Evolutionary conservation across 345 rosid genomes (phyloP), one percentile per base, ranked within the genome.

Genomic region (Kernera saxatilis): DNA sequence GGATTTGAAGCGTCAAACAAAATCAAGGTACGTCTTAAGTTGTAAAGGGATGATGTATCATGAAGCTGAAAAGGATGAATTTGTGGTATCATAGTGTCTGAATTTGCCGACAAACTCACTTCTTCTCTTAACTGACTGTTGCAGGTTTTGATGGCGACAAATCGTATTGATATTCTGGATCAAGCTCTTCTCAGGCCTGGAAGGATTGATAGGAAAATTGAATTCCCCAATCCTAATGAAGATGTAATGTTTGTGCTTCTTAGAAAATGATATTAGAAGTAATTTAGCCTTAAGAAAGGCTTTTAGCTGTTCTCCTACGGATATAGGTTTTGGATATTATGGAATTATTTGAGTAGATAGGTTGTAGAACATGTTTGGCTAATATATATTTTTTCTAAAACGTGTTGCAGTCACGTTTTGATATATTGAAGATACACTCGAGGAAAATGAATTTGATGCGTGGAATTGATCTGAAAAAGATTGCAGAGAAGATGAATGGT

Each of bases 101-200:
- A 60, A 23, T 5, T 54, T 1, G 14, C 17, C 18, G 33, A 36
- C 21, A 29, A 21, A 41, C 46, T 74, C 52, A 7, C 49, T 29
- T 17, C 14, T 10, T 22, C 7, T 37, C 56, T 50, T 54, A 44
- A 37, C 35, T n/a, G 22, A 13, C 37, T 33, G 41, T 55, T 75
- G 32, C 81, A 94, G 99, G 99, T 94, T 77, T 71, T 95, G 80
- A 95, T 95, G 99, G 99, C 99, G 2, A 94, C 99, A 45, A 94
- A 94, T 76, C 86, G 99, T 51, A 94, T 94, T 52, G 99, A 91
- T 83, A 94, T 94, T 70, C 81, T 94, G 59, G 97, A 94, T 78
- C 99, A 94, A 88, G 99, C 95, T 62, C 95, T 91, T 53, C 95
- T 89, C n/a, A 85, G 97, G 83, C 99, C 97, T 7, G 99, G 97